Evolutionary conservation across 2,329 filamentous ascomycete genomes (phyloP).

Genomic region (Achaetomium macrosporum): DNA sequence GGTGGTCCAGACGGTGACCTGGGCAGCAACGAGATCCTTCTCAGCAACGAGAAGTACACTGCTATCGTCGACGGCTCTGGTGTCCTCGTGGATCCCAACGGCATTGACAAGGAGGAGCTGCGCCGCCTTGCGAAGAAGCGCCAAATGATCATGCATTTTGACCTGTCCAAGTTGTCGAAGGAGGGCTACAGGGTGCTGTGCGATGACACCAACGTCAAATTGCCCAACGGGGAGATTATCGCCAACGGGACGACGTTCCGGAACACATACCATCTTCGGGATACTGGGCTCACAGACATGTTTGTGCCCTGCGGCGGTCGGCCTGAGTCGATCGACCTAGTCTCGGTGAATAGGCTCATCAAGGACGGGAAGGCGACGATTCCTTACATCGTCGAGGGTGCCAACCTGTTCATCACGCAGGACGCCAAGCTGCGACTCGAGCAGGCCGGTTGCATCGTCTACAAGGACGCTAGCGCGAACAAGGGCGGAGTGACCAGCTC

Average conservation of each 20-base stretch:
- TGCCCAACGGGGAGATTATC: slow-evolving; percentile 80
- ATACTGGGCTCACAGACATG: slow-evolving; percentile 68
- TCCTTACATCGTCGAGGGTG: slow-evolving; percentile 94
- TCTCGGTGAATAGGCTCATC: slow-evolving; percentile 81
- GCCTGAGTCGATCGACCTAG: slow-evolving; percentile 92
- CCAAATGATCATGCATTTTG: slow-evolving; percentile 84
- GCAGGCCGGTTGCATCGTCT: slow-evolving; percentile 88
- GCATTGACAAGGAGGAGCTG: slow-evolving; percentile 78
- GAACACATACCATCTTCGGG: slow-evolving; percentile 91
- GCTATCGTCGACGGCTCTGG: slow-evolving; percentile 94
- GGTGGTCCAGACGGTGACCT: slow-evolving; percentile 95
- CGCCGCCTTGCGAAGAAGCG: slow-evolving; percentile 77
- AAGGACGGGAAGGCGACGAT: slow-evolving; percentile 80
- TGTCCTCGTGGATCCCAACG: slow-evolving; percentile 88
- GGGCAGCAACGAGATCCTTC: slow-evolving; percentile 94
- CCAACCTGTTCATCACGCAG: slow-evolving; percentile 97
- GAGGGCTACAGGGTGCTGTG: slow-evolving; percentile 88
- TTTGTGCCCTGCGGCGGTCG: slow-evolving; percentile 97
- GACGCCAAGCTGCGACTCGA: slow-evolving; percentile 94
- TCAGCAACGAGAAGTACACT: slow-evolving; percentile 92
- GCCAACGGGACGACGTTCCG: slow-evolving; percentile 93
- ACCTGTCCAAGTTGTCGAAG: slow-evolving; percentile 75
- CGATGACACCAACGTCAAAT: slow-evolving; percentile 81
- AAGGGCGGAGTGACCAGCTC: slow-evolving; percentile 98
- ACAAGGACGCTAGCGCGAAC: slow-evolving; percentile 97